phyloP scores from a whole-genome alignment of 169 alveolate genomes.

The Cryptosporidium canis region DNA sequence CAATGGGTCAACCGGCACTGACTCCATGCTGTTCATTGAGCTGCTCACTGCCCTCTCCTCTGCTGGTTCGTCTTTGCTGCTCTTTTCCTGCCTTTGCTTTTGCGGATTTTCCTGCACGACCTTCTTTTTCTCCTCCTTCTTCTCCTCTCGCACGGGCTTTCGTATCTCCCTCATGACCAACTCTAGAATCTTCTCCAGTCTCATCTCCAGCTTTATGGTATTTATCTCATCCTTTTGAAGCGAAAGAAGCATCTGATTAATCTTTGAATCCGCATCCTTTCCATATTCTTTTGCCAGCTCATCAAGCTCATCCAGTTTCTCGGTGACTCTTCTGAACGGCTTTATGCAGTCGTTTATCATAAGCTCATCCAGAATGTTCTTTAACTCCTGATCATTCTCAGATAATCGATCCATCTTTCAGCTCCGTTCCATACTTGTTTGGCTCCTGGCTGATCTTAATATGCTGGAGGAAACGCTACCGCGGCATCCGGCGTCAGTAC shows the following conservation, averaged over 20 bases:
- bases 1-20: constrained; percentile 3
- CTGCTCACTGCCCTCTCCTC: constrained; percentile 2
- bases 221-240: constrained; percentile 17
- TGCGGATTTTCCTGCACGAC: not conserved
- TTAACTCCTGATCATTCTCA: constrained; percentile 12
- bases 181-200: constrained; percentile 56
- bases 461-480: no score
- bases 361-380: not conserved
- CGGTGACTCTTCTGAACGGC: constrained; percentile 8
- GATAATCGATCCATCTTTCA: not conserved
- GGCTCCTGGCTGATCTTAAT: not conserved
- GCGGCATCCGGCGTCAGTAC: no score
- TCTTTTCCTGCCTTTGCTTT: not conserved
- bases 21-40: constrained; percentile 4
- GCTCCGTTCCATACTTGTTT: not conserved
- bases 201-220: constrained; percentile 12
- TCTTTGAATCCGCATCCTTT: not conserved
- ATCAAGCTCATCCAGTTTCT: not conserved
- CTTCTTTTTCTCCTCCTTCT: not conserved
- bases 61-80: not conserved
- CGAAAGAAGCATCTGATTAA: not conserved
- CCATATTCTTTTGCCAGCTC: constrained; percentile 12
- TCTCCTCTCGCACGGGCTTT: not conserved
- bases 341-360: constrained; percentile 22
- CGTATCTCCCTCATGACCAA: not conserved